Evolutionary conservation across 1,284 basidiomycete genomes (phyloP), one percentile per base, ranked within the genome.

Genomic region (Cryptococcus maquisensis): DNA sequence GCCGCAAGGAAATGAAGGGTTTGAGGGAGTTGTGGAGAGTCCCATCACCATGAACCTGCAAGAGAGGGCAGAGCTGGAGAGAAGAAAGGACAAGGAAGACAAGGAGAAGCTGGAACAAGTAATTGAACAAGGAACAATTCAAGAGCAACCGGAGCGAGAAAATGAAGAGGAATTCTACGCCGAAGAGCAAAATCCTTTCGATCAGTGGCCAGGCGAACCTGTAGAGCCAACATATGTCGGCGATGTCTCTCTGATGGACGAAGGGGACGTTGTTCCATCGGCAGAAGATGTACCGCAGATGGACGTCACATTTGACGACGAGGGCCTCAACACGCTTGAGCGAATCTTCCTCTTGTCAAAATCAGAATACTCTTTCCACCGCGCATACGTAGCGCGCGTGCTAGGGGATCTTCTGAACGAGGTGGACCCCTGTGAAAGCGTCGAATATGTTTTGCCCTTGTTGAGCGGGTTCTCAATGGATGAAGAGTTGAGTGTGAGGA

Each of bases 291-390:
- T 38, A 18, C 49, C 63, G 4, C 64, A 66, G 16, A 64, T 71
- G 60, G 73, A 77, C 39, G 69, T 76, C 9, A 73, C 73, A 0
- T 77, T 78, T 52, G 78, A 79, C 65, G 73, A 79, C 65, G 88
- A 93, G 66, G 83, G 84, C 53, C 82, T 95, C 52, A 89, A 79
- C 69, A 82, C 87, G 18, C 83, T 96, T 32, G 94, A 98, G 78
- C 87, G 89, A 67, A 96, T 97, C 63, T 98, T 96, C 77, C 81
- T 98, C 26, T 92, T 92, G 67, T 88, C 89, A 57, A 84, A 88
- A 65, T 94, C 90, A 74, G 86, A 86, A 61, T 85, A 87, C 53
- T 79, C 84, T 15, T 90, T 90, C 69, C 93, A 96, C 68, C 82
- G 83, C 37, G 83, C 91, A 35, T 92, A 88, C 73, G 94, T 97